A percentile compares a stretch with the other conserved stretches of the same genome.
These are phyloP conservation scores for Neoascochyta sp. DNA, from an alignment of 2,329 filamentous ascomycete species.

Conservation along the genomic window DNA sequence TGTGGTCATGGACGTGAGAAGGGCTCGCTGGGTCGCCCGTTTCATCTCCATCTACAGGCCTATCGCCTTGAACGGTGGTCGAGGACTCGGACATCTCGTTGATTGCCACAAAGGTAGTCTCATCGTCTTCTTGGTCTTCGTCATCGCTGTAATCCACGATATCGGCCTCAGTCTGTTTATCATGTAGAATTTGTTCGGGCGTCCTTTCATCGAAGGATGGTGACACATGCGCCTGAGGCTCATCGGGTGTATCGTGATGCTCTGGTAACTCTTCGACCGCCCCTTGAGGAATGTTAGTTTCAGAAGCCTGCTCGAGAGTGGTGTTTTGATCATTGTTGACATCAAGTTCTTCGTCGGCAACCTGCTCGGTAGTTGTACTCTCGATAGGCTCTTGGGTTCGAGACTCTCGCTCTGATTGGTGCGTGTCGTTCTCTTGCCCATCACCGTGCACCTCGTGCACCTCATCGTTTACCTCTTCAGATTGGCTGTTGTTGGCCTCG, in stretches of 20 bases:
- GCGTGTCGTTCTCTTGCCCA: slow-evolving; percentile 2
- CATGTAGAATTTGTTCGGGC: slow-evolving; percentile 7
- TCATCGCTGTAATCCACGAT: slow-evolving; percentile 52
- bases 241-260: not conserved
- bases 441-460: slow-evolving; percentile 1
- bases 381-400: no score
- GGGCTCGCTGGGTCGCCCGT: slow-evolving; percentile 2
- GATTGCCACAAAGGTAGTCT: slow-evolving; percentile 5
- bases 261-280: not conserved
- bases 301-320: slow-evolving; percentile 1
- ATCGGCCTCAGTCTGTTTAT: slow-evolving; percentile 37
- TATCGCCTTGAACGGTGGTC: slow-evolving; percentile 35
- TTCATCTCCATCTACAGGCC: slow-evolving; percentile 13
- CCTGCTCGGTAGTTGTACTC: not conserved
- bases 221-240: not conserved
- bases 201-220: slow-evolving; percentile 5
- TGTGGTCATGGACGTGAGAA: slow-evolving; percentile 2
- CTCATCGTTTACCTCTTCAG: not conserved
- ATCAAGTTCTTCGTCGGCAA: slow-evolving; percentile 1
- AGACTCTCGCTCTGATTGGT: no score
- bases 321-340: slow-evolving; percentile 1
- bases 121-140: slow-evolving; percentile 24
- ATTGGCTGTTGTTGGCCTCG: slow-evolving; percentile 1
- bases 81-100: slow-evolving; percentile 26
- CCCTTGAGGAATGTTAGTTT: not conserved